Conservation (phyloP, 73 alveolate species). For the Durusdinium trenchii region DNA sequence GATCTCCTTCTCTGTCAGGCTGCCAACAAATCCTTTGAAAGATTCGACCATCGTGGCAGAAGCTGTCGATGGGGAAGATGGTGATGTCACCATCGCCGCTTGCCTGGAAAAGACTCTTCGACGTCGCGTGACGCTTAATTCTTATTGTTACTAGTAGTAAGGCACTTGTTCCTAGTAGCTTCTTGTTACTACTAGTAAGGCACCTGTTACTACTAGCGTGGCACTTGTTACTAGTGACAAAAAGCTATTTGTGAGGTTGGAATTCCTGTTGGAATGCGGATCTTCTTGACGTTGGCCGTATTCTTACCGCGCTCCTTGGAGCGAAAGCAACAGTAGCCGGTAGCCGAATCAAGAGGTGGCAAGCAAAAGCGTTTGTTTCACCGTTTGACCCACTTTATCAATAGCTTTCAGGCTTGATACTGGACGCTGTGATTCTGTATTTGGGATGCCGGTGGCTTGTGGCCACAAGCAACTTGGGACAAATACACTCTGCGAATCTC, state of each 20-base stretch:
- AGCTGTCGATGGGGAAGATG: slow-evolving; percentile 47
- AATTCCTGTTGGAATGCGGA: slow-evolving; percentile 20
- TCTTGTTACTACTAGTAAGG: no score
- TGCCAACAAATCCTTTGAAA: slow-evolving; percentile 26
- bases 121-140: no score
- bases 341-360: no score
- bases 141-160: no score
- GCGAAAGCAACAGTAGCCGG: background rate
- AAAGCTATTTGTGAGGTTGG: slow-evolving; percentile 9
- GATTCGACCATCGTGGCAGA: slow-evolving; percentile 32
- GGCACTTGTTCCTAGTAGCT: no score
- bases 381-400: no score
- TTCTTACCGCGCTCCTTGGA: slow-evolving; percentile 32
- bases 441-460: slow-evolving; percentile 74
- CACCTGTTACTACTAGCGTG: background rate
- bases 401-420: slow-evolving; percentile 15
- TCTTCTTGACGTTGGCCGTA: background rate
- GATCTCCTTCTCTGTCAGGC: no score
- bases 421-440: slow-evolving; percentile 10
- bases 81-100: slow-evolving; percentile 24
- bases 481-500: background rate
- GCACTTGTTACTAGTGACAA: background rate
- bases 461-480: slow-evolving; percentile 32
- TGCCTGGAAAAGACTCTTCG: background rate
- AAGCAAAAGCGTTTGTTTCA: no score